Base-by-base conservation (phyloP, 305 asterid genomes). In the Withania somnifera region DNA sequence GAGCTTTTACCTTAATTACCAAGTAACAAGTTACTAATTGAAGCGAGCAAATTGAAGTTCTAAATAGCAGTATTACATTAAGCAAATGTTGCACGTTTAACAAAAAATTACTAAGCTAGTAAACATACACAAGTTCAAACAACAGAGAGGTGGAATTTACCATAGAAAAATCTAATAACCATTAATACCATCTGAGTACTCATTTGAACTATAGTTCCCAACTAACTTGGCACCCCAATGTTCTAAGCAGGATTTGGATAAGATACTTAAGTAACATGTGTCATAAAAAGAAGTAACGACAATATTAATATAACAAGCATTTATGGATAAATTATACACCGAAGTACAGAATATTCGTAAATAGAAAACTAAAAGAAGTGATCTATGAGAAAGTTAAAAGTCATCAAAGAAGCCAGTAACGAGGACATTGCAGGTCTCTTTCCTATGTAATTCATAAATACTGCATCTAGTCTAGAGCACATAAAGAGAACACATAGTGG, bases 1-100 rank as follows among this genome's bases (percentile, higher is more conserved):
- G 99, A 96, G 91, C 99, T 96, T 88, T 96, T 96, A 7, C 98
- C 98, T 94, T 78, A n/a, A 56, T 83, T 76, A 38, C 63, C 73
- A 80, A 87, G 75, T 68, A 81, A 68, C 83, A 32, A 32, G 32
- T 14, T 67, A 40, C 54, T 52, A 20, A 71, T 50, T 63, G 38
- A 52, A 51, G 45, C 67, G 32, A 69, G 52, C 38, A 28, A 51
- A 24, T 60, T 57, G 28, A n/a, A 66, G 42, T 50, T 64, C 52
- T 26, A 14, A 61, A 20, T 34, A 63, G 20, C 36, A 47, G 42
- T 20, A 47, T n/a, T 42, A 63, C 73, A 61, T 60, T 80, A 52
- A 60, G 50, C 77, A 58, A 24, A 28, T 26, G 54, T 9, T 26
- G 32, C 45, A 38, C 38, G 22, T 73, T 73, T 73, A 26, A 45